Percentiles rank a stretch among this genome's conserved stretches.
phyloP scores from a whole-genome alignment of 805 yeast genomes.

The Candida pseudofarinosa region DNA sequence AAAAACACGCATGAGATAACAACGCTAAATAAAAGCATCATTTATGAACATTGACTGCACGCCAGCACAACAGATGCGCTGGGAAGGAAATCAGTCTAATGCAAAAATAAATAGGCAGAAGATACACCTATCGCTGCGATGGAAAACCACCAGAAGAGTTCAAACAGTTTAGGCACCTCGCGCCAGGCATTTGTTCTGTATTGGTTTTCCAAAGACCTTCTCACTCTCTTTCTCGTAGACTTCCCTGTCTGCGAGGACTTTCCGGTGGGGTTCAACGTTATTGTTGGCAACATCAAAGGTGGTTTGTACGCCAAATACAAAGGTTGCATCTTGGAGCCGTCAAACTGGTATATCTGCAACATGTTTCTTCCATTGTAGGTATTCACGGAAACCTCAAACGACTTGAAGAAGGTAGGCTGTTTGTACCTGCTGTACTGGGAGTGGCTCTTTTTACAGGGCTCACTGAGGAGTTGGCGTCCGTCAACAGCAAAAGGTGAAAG shows the following conservation, averaged over 20 bases:
- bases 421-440: conserved; percentile 70
- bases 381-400: conserved; percentile 61
- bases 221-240: conserved; percentile 44
- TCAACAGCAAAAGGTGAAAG: conserved; percentile 79
- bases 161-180: conserved; percentile 34
- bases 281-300: conserved; percentile 93
- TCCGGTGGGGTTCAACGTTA: conserved; percentile 82
- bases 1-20: too few species aligned
- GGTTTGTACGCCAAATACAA: conserved; percentile 89
- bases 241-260: conserved; percentile 31
- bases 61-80: background rate
- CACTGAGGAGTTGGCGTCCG: conserved; percentile 86
- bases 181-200: conserved; percentile 70
- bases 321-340: conserved; percentile 81
- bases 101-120: conserved; percentile 31
- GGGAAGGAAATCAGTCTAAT: conserved; percentile 7
- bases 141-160: conserved; percentile 55
- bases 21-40: background rate
- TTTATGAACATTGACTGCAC: background rate
- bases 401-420: conserved; percentile 58
- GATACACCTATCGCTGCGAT: conserved; percentile 42
- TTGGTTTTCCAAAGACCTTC: conserved; percentile 75
- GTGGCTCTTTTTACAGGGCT: conserved; percentile 65
- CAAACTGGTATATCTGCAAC: conserved; percentile 69
- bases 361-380: conserved; percentile 80